Evolutionary conservation across 192 early-diverging fungal genomes (phyloP), one percentile per base, ranked within the genome.

Genomic region (Coemansia sp.): DNA sequence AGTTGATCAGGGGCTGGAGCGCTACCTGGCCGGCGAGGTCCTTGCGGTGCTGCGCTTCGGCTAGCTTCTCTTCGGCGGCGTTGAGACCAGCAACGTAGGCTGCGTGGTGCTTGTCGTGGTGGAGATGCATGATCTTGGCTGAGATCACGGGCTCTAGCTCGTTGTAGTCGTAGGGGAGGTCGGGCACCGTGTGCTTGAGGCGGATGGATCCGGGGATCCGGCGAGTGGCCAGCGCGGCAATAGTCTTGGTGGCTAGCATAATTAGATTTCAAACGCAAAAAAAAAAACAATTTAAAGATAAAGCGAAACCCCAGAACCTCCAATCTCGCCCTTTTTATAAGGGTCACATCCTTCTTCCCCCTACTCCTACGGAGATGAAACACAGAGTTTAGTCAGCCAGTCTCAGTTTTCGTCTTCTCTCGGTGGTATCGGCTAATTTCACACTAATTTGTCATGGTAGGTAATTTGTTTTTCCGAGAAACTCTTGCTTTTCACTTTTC

Each of bases 91-190:
- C 92, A 64, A 98, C 90, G 71, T 98, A 98, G 6, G 94, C 83
- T 43, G 92, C 90, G 75, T 98, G 96, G 84, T 98, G 96, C 88
- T 98, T 98, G 73, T 77, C 55, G 84, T 98, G 92, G 84, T 98
- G 96, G 47, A 98, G 75, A 65, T 90, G 68, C 94, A 98, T 96
- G 73, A 96, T 98, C 73, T 98, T 93, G 48, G 88, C 88, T 39
- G 88, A 93, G 77, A 98, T 94, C 76, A 87, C 88, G 38, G 96
- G 95, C 82, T 98, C 95, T 65, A 98, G 90, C 65, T 86, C 90
- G 57, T 91, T 82, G 79, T 93, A 93, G 66, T 85, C 88, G 81
- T 93, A 95, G 39, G 89, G 86, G 41, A 95, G 88, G 61, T 94
- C 94, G 7, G 94, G 94, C 12, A 95, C 82, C n/a, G 90, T 90